Percentiles rank a stretch among this genome's conserved stretches.
These are phyloP conservation scores for Yamadazyma aaseri DNA, from an alignment of 1,139 yeast genomes.

Conservation along the genomic window DNA sequence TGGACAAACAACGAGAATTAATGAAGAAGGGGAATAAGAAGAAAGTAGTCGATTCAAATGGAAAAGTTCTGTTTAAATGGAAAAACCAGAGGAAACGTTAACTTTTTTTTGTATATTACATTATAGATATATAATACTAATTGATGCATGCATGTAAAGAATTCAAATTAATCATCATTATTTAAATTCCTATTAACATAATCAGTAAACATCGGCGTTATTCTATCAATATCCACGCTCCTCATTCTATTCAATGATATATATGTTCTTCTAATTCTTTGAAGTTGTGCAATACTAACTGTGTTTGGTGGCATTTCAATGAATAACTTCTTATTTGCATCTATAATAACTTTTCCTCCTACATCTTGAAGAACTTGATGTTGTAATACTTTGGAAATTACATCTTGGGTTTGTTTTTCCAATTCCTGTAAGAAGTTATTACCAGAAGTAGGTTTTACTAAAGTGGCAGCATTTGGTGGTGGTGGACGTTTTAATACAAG, in stretches of 20 bases:
- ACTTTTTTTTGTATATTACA: neutral
- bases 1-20: conserved; percentile 77
- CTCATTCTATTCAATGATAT: conserved; percentile 78
- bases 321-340: conserved; percentile 32
- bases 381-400: conserved; percentile 56
- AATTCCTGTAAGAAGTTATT: conserved; percentile 77
- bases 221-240: conserved; percentile 63
- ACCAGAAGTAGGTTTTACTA: conserved; percentile 68
- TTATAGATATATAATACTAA: conserved; percentile 1
- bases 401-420: conserved; percentile 68
- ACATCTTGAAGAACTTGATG: conserved; percentile 57
- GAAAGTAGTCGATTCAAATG: conserved; percentile 64
- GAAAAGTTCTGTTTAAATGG: conserved; percentile 80
- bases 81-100: conserved; percentile 73
- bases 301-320: conserved; percentile 64
- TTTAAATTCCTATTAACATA: conserved; percentile 59
- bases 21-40: conserved; percentile 90
- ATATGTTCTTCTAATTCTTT: conserved; percentile 80
- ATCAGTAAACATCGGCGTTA: conserved; percentile 70
- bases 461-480: conserved; percentile 77
- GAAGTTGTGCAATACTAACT: conserved; percentile 75
- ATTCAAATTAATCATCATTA: conserved; percentile 16
- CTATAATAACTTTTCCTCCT: conserved; percentile 49
- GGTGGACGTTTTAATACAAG: conserved; percentile 61
- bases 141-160: conserved; percentile 2